Evolutionary conservation across 2,329 filamentous ascomycete genomes (phyloP).

Genomic region (Claviceps fusiformis): DNA sequence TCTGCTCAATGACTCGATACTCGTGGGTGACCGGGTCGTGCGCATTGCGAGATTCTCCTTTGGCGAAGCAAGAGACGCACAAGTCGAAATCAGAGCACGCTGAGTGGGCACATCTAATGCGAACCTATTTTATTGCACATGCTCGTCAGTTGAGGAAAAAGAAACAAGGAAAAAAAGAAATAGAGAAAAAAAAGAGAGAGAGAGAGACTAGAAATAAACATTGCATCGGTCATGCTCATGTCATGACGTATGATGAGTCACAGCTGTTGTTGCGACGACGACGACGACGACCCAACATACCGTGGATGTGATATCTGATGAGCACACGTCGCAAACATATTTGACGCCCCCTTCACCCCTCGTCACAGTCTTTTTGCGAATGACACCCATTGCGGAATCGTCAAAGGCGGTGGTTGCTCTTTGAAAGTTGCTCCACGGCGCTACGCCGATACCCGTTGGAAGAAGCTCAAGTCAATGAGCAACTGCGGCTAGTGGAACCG

Average conservation of each 20-base stretch:
- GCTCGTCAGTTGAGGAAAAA: conserved; percentile 6
- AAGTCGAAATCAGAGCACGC: conserved; percentile 90
- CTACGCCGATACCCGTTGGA: neutral
- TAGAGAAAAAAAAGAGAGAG: no score
- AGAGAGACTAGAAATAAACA: neutral
- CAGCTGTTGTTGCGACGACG: conserved; percentile 19
- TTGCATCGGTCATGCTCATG: neutral
- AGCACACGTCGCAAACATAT: conserved; percentile 95
- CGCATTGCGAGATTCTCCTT: conserved; percentile 64
- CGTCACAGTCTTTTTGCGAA: conserved; percentile 85
- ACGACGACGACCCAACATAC: conserved; percentile 37
- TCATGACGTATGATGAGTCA: neutral
- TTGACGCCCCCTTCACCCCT: conserved; percentile 81
- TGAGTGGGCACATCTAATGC: conserved; percentile 77
- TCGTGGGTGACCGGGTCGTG: conserved; percentile 80
- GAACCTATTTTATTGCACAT: conserved; percentile 46
- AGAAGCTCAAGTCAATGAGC: neutral
- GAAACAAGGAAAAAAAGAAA: neutral
- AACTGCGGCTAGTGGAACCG: neutral
- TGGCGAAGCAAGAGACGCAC: conserved; percentile 87
- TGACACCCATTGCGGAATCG: conserved; percentile 60
- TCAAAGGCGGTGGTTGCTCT: neutral
- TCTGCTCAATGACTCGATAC: conserved; percentile 92
- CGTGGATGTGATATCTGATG: conserved; percentile 90
- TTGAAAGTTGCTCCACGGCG: neutral